Evolutionary conservation across 1,284 basidiomycete genomes (phyloP), one percentile per base, ranked within the genome.

Genomic region (Cutaneotrichosporon dermatis): DNA sequence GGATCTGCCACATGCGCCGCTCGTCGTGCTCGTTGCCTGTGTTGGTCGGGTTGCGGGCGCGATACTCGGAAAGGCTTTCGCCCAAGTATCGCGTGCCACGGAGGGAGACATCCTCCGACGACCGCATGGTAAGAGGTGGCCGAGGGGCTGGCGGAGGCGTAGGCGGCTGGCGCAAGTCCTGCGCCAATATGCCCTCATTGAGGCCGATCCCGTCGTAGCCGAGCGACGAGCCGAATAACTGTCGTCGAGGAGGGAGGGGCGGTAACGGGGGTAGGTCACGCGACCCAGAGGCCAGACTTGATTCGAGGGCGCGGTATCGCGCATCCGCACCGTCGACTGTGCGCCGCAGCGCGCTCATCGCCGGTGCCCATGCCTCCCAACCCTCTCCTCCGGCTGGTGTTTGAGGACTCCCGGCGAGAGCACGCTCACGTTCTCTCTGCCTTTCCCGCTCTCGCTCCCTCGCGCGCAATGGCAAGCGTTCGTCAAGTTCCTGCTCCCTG

Each of bases 191-290:
- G 16, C 61, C 57, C 34, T 62, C 61, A 46, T 62, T 59, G 8
- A 59, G 50, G 15, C 58, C 61, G 44, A 62, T 57, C 9, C 58
- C 39, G 9, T 63, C 61, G 45, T 63, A 62, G 4, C 57, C 61
- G 8, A 51, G 51, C 10, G 48, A 51, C 8, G 39, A 48, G 34
- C 58, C 58, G 11, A 62, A 59, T 10, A 62, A 52, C 8, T 54
- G 41, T n/a, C 61, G 54, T 0, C 54, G 45, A 2, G 57, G 60
- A 2, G 60, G 57, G 6, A 56, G 13, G 4, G 46, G 11, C 6
- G 43, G 35, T 4, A 11, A 12, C 5, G 33, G 13, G 33, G 13
- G 55, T 11, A 41, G 55, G 2, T 33, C 39, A 40, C 39, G 39
- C 39, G 39, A 40, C 9, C 12, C 12, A 12, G 9, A 8, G n/a